These are phyloP conservation scores for Tulasnella sp. DNA, from an alignment of 768 basidiomycete genomes.

Conservation along the genomic window DNA sequence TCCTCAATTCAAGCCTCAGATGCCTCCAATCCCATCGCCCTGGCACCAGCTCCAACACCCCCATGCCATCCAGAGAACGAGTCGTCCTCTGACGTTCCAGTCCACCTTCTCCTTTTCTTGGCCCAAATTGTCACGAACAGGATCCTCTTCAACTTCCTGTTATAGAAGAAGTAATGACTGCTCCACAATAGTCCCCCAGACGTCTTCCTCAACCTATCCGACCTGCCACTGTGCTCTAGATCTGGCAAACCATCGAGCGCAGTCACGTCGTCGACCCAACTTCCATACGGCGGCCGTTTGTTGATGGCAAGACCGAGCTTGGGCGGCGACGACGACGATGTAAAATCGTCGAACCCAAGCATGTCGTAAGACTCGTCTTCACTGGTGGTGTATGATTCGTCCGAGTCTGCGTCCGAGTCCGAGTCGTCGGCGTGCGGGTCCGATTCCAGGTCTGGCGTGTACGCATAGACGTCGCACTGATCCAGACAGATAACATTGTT, in stretches of 20 bases:
- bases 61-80: slow-evolving; percentile 77
- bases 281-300: slow-evolving; percentile 7
- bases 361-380: slow-evolving; percentile 54
- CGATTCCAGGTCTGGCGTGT: slow-evolving; percentile 82
- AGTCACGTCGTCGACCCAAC: slow-evolving; percentile 14
- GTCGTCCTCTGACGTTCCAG: slow-evolving; percentile 30
- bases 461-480: slow-evolving; percentile 94
- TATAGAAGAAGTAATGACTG: slow-evolving; percentile 94
- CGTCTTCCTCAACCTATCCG: neutral
- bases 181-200: slow-evolving; percentile 85
- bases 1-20: neutral
- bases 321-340: slow-evolving; percentile 11
- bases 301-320: neutral
- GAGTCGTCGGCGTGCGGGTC: slow-evolving; percentile 69
- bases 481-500: slow-evolving; percentile 82
- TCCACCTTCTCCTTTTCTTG: slow-evolving; percentile 37
- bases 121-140: slow-evolving; percentile 92
- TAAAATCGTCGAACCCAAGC: slow-evolving; percentile 66
- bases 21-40: slow-evolving; percentile 57
- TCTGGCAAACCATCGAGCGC: neutral
- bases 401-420: slow-evolving; percentile 28
- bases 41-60: slow-evolving; percentile 64
- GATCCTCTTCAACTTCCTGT: slow-evolving; percentile 83
- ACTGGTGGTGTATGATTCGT: slow-evolving; percentile 15
- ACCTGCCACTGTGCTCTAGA: neutral